phyloP scores from a whole-genome alignment of 1,139 yeast genomes.

The Kodamaea arcana region DNA sequence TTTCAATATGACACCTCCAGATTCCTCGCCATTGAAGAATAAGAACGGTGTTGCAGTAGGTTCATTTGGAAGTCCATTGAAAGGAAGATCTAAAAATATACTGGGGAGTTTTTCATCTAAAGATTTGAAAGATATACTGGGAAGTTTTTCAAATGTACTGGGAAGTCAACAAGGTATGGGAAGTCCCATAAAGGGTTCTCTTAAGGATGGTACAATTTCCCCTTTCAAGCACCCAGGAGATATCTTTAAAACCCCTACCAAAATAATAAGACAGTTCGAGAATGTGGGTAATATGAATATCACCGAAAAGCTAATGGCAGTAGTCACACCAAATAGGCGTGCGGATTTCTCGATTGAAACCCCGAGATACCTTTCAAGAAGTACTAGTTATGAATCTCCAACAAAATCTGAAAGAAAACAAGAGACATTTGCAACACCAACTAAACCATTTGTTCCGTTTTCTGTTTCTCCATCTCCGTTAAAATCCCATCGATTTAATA shows the following conservation, averaged over 20 bases:
- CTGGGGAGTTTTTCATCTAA: too few relatives aligned
- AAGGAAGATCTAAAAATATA: not conserved
- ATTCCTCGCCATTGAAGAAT: slow-evolving; percentile 38
- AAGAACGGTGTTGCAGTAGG: too few relatives aligned
- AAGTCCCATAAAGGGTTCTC: not conserved
- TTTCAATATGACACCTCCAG: slow-evolving; percentile 43
- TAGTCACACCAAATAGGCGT: not conserved
- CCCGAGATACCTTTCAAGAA: slow-evolving; percentile 31
- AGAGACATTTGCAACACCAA: slow-evolving; percentile 9
- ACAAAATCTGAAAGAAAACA: slow-evolving; percentile 1
- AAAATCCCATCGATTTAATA: slow-evolving; percentile 34
- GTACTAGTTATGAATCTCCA: slow-evolving; percentile 21
- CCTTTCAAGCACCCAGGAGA: slow-evolving; percentile 1
- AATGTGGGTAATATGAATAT: slow-evolving; percentile 1
- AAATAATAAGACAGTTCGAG: slow-evolving; percentile 6
- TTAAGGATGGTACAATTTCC: not conserved
- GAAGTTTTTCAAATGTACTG: too few relatives aligned
- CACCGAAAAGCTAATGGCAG: not conserved
- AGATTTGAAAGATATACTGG: too few relatives aligned
- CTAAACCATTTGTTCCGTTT: slow-evolving; percentile 16
- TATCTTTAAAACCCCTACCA: slow-evolving; percentile 33
- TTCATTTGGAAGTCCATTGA: too few relatives aligned
- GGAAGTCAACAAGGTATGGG: not conserved
- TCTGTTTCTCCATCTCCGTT: slow-evolving; percentile 47
- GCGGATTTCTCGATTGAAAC: slow-evolving; percentile 18